Conservation (phyloP, 345 rosid genomes). For the Barbarea vulgaris region DNA sequence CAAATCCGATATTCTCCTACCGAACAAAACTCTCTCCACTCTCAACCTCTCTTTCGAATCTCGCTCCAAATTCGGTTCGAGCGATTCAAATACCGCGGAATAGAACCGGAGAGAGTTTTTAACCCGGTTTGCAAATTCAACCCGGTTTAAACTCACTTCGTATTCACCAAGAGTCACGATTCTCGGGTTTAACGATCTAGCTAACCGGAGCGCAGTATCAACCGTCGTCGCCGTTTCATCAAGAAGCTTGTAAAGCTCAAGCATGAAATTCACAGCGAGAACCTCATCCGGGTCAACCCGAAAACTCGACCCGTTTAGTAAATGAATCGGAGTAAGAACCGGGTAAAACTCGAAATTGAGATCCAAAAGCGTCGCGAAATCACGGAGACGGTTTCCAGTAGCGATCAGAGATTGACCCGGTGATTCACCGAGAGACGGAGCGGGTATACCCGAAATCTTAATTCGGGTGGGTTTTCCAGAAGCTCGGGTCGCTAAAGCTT, state of each 20-base stretch:
- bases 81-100: constrained; percentile 72
- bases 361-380: constrained; percentile 69
- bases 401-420: constrained; percentile 65
- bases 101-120: constrained; percentile 69
- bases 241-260: constrained; percentile 70
- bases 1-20: constrained; percentile 59
- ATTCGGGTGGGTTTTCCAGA: constrained; percentile 70
- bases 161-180: constrained; percentile 83
- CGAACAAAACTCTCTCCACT: constrained; percentile 71
- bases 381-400: constrained; percentile 79
- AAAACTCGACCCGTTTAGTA: constrained; percentile 56
- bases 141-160: constrained; percentile 70
- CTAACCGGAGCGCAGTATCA: constrained; percentile 59
- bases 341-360: constrained; percentile 80
- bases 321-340: constrained; percentile 59
- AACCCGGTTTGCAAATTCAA: constrained; percentile 58
- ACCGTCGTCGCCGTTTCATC: constrained; percentile 60
- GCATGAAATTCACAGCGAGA: constrained; percentile 83
- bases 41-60: constrained; percentile 61
- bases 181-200: constrained; percentile 60
- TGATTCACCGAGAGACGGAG: constrained; percentile 67
- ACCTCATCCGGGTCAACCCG: constrained; percentile 69
- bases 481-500: constrained; percentile 78
- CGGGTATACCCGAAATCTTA: constrained; percentile 90
- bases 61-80: constrained; percentile 70